Evolutionary conservation across 2,329 filamentous ascomycete species (phyloP).

Genomic region (Dactylella cylindrospora): DNA sequence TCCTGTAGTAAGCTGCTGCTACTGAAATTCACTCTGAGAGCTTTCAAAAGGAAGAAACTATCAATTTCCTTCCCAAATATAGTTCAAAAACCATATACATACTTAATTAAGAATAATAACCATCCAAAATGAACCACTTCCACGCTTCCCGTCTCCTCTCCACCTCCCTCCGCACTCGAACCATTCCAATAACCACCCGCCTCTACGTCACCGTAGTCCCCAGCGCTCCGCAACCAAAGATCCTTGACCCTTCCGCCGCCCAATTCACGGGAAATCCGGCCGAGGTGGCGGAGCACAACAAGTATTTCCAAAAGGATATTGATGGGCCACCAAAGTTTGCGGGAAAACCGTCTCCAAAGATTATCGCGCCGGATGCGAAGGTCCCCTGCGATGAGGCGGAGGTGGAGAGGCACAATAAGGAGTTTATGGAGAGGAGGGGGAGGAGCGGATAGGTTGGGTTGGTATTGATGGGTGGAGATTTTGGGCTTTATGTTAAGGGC

Average conservation of each 20-base stretch:
- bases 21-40: no score
- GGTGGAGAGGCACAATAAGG: constrained; percentile 34
- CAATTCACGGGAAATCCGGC: constrained; percentile 11
- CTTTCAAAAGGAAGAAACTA: no score
- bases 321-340: not conserved
- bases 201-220: not conserved
- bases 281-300: constrained; percentile 14
- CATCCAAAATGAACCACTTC: constrained; percentile 17
- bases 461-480: not conserved
- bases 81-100: not conserved
- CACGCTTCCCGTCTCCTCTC: constrained; percentile 1
- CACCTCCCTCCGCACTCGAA: not conserved
- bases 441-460: not conserved
- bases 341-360: constrained; percentile 7
- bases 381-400: constrained; percentile 26
- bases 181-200: not conserved
- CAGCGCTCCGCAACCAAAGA: constrained; percentile 1
- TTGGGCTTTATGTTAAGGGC: no score
- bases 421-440: constrained; percentile 29
- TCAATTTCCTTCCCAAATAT: not conserved
- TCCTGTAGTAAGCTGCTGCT: no score
- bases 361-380: constrained; percentile 6
- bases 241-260: not conserved
- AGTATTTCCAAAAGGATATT: not conserved
- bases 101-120: constrained; percentile 4